Base-by-base conservation (phyloP, 78 protist species). In the Polysphondylium violaceum region DNA sequence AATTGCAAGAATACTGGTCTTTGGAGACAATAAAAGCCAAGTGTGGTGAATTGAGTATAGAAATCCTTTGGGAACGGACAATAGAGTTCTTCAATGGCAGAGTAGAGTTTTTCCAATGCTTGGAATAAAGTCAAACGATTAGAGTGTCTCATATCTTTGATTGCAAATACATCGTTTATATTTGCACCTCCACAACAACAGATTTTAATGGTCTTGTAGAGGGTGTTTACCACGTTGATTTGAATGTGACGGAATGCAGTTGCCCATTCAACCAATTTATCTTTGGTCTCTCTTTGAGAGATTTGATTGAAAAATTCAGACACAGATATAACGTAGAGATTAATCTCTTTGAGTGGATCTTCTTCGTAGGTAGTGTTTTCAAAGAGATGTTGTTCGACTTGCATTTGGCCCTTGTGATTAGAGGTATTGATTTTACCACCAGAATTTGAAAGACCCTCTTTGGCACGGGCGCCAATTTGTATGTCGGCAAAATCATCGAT, bases 11-110 rank as follows among this genome's bases (percentile, higher is more conserved):
- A 81, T 6, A 69, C 50, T 47, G 59, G 55, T 29, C 90, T 40
- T 23, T 73, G 29, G 14, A 81, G 41, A 56, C 90, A 81, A 44
- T 68, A 69, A 59, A 81, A 81, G 0, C 90, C 90, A 0, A 81
- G 50, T 6, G 59, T 81, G 19, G 90, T 69, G 41, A 81, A 81
- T 55, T 67, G 76, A 23, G 90, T 55, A 58, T 47, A 81, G 23
- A 81, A 81, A 21, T 81, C 90, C 35, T 81, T 81, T 17, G 90
- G 90, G 60, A 81, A 81, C 17, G 90, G 90, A 43, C 90, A 81
- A 31, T 43, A 68, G n/a, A 81, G 65, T 43, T 81, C 90, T 36
- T 81, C 90, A n/a, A 81, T 81, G 14, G 90, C 90, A 19, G 58
- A n/a, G 29, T 81, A 81, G 1, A 81, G 59, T 27, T 58, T 81